Evolutionary conservation across 495 filamentous ascomycete genomes (phyloP).

Genomic region (Neurospora sp.): DNA sequence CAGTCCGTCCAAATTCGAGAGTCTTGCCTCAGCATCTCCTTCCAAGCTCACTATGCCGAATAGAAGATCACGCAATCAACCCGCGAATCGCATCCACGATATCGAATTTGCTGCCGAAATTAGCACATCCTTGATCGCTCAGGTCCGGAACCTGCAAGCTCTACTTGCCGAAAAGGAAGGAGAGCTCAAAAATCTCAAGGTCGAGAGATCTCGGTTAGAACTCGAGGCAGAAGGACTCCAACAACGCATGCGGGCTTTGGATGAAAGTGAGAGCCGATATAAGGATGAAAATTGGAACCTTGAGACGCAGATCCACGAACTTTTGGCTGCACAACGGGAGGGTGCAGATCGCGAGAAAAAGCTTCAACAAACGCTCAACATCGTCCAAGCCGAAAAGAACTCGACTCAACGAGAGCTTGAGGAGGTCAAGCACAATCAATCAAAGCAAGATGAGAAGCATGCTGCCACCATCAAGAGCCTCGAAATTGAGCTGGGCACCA

Average conservation of each 20-base stretch:
- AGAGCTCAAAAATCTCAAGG: constrained; percentile 58
- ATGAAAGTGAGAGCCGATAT: constrained; percentile 88
- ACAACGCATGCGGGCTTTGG: constrained; percentile 67
- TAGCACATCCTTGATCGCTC: constrained; percentile 76
- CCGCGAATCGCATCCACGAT: constrained; percentile 74
- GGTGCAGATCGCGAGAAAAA: constrained; percentile 69
- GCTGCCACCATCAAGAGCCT: constrained; percentile 64
- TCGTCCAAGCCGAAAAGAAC: constrained; percentile 64
- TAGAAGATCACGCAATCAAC: constrained; percentile 84
- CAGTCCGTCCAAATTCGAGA: constrained; percentile 72
- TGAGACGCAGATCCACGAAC: constrained; percentile 79
- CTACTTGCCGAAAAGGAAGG: constrained; percentile 82
- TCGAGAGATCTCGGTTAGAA: constrained; percentile 70
- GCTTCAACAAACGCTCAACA: constrained; percentile 58
- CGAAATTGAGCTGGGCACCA: constrained; percentile 72
- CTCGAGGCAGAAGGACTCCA: constrained; percentile 68
- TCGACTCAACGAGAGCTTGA: constrained; percentile 73
- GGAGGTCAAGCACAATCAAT: constrained; percentile 67
- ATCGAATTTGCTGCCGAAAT: constrained; percentile 96
- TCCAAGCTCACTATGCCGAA: constrained; percentile 78
- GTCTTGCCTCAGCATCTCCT: constrained; percentile 76
- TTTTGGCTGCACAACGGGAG: constrained; percentile 58
- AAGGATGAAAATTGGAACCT: constrained; percentile 98
- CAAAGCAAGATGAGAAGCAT: constrained; percentile 75
- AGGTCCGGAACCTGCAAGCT: constrained; percentile 79